Evolutionary conservation across 352 stramenopile species (phyloP).

Genomic region (Stramenopiles sp.): DNA sequence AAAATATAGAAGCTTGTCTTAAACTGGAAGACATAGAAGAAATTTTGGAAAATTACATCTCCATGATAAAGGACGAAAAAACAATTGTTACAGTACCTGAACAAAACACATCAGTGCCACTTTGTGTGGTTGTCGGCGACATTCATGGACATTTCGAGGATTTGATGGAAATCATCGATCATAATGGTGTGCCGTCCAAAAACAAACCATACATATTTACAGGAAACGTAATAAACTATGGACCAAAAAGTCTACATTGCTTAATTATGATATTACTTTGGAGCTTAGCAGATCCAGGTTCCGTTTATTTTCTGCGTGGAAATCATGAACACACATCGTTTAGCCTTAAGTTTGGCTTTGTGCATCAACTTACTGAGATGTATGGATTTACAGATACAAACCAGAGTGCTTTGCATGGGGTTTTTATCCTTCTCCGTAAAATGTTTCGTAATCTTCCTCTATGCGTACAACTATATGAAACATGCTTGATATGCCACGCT

Average conservation of each 20-base stretch:
- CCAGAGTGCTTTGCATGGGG: neutral
- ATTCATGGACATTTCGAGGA: conserved; percentile 59
- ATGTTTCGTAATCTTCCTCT: neutral
- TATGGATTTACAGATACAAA: neutral
- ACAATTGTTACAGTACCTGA: neutral
- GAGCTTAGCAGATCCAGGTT: conserved; percentile 44
- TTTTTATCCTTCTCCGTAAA: neutral
- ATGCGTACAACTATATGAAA: neutral
- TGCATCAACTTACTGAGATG: neutral
- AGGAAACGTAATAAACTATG: conserved; percentile 54
- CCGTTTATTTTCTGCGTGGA: conserved; percentile 49
- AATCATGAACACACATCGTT: conserved; percentile 48
- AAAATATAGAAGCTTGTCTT: neutral
- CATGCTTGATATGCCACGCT: neutral
- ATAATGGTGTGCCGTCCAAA: conserved; percentile 48
- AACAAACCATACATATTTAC: conserved; percentile 62
- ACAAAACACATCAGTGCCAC: neutral
- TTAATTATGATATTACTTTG: conserved; percentile 48
- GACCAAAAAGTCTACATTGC: conserved; percentile 23
- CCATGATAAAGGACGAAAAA: neutral
- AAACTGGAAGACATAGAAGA: neutral
- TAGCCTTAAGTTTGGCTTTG: neutral
- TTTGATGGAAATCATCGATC: conserved; percentile 47
- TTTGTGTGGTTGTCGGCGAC: conserved; percentile 27
- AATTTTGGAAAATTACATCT: neutral